Conservation (phyloP, 352 stramenopile species). For the Phytopythium aichiense region DNA sequence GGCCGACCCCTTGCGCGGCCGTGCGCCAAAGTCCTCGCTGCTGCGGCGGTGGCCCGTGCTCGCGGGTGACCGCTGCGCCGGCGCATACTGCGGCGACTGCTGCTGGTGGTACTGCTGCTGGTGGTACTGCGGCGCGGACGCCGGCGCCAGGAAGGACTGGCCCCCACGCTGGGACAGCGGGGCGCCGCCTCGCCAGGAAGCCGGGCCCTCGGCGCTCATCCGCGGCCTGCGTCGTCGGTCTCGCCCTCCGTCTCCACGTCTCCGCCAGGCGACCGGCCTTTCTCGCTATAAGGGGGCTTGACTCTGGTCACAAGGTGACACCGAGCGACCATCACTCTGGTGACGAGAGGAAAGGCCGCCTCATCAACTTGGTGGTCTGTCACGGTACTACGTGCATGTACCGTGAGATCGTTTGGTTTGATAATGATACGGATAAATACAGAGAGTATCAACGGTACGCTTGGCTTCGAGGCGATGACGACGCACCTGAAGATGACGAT, state of each 20-base stretch:
- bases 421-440: too few species aligned
- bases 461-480: too few species aligned
- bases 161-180: background rate
- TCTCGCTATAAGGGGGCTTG: background rate
- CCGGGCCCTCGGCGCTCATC: constrained; percentile 2
- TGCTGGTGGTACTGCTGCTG: background rate
- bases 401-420: too few species aligned
- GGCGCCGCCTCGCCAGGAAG: background rate
- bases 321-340: background rate
- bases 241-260: too few species aligned
- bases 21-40: constrained; percentile 8
- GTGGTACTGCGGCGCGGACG: background rate
- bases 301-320: background rate
- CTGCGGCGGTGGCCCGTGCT: background rate
- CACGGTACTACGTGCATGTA: too few species aligned
- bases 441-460: too few species aligned
- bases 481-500: too few species aligned
- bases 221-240: too few species aligned
- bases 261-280: background rate
- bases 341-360: too few species aligned
- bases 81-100: background rate
- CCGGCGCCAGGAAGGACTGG: background rate
- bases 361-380: too few species aligned
- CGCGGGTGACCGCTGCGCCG: constrained; percentile 1
- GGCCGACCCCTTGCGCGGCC: constrained; percentile 5